Evolutionary conservation across 202 grass and related monocot genomes (phyloP), one percentile per base, ranked within the genome.

Genomic region (Thinopyrum obtusiflorum): DNA sequence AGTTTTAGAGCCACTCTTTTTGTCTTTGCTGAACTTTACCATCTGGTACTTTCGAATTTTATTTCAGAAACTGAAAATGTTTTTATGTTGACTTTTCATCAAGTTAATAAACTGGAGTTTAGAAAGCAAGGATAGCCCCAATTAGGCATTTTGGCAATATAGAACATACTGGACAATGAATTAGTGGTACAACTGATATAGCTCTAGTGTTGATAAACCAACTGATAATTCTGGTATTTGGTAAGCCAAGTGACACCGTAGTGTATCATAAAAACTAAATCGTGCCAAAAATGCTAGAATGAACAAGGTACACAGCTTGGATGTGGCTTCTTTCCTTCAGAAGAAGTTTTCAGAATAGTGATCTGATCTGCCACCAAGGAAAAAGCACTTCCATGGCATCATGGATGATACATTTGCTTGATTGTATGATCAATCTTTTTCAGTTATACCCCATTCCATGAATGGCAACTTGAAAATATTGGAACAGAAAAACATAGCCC

Each of bases 1-100:
- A 64, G 40, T 71, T 86, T 80, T 87, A 81, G 26, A 87, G 37
- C 11, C 28, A 75, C 23, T 62, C 25, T 32, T 17, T 69, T 68
- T 70, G 11, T 76, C 8, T 62, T 37, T 27, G 15, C 0, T 72
- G 12, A 80, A 66, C 11, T 84, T 84, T 51, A 76, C 0, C 15
- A 27, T 76, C 23, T 61, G 68, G 51, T 53, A 80, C 15, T 76
- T 87, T 51, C 55, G 2, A 21, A 1, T 42, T 39, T 53, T 79
- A 77, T 68, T 51, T 60, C 1, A 0, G 61, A 51, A 80, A 61
- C 32, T 53, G 68, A 79, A 13, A 36, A 71, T 51, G 8, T 44
- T 82, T 76, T 60, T 57, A 66, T 5, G 37, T 35, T 60, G 18
- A 65, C 29, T 79, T 79, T 36, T 65, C 61, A 77, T 55, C 37